phyloP scores from a whole-genome alignment of 495 filamentous ascomycete genomes.

The Rhypophila decipiens region DNA sequence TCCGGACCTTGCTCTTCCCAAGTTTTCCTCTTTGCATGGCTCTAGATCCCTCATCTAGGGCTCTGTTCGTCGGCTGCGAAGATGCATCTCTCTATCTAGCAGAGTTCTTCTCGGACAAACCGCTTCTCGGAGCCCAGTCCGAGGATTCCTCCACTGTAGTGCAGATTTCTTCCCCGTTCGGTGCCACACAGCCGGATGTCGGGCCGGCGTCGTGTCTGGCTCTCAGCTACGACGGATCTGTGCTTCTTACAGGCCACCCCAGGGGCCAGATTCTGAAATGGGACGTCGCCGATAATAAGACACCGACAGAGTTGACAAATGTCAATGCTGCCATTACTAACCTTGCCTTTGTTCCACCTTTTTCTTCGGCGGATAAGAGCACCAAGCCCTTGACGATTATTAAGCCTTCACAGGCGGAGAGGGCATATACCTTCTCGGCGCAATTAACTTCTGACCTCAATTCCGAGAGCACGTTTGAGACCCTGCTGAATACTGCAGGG shows the following conservation, averaged over 20 bases:
- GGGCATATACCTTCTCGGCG: constrained; percentile 60
- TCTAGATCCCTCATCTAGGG: constrained; percentile 78
- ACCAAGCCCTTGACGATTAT: constrained; percentile 56
- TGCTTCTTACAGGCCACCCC: constrained; percentile 71
- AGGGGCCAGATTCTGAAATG: constrained; percentile 73
- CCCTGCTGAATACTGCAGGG: constrained; percentile 31
- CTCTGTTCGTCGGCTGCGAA: constrained; percentile 73
- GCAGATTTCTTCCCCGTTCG: constrained; percentile 57
- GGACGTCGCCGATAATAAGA: constrained; percentile 55
- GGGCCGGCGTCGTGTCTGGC: constrained; percentile 57
- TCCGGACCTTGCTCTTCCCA: constrained; percentile 76
- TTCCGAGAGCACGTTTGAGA: constrained; percentile 31
- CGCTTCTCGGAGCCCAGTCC: constrained; percentile 50
- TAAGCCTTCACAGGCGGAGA: constrained; percentile 65
- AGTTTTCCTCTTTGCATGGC: constrained; percentile 63
- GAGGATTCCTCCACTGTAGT: constrained; percentile 44
- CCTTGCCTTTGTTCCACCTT: constrained; percentile 59
- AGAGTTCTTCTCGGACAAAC: constrained; percentile 59
- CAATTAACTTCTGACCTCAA: constrained; percentile 47
- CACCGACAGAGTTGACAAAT: constrained; percentile 57
- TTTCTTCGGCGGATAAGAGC: constrained; percentile 34
- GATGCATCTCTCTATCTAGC: constrained; percentile 79
- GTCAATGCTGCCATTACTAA: constrained; percentile 76
- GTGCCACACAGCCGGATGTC: constrained; percentile 50
- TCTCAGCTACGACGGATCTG: constrained; percentile 76